Evolutionary conservation across 345 rosid genomes (phyloP).

Genomic region (Corchorus capsularis): DNA sequence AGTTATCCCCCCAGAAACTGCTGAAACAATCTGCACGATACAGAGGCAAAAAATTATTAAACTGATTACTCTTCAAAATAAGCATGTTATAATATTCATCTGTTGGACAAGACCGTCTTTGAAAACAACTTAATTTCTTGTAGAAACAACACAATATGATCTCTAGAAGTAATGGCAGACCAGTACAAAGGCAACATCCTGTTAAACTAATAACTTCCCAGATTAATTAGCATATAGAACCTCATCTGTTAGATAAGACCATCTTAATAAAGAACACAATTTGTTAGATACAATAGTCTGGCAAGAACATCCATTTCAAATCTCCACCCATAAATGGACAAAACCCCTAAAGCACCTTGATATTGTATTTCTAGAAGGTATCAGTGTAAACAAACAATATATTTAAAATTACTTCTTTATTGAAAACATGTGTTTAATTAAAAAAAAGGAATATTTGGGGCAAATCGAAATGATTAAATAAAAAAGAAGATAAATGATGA

Average conservation of each 20-base stretch:
- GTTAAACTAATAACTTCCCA: not conserved
- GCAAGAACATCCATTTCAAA: not conserved
- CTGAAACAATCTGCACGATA: conserved; percentile 76
- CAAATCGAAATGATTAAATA: not conserved
- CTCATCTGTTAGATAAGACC: not conserved
- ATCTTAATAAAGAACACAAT: not conserved
- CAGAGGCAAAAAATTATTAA: conserved; percentile 13
- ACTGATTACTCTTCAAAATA: not conserved
- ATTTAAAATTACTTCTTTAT: not conserved
- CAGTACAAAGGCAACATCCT: conserved; percentile 1
- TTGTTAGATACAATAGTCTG: not conserved
- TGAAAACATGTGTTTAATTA: not conserved
- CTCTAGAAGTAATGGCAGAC: not conserved
- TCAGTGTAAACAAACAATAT: not conserved
- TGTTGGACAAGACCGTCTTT: not conserved
- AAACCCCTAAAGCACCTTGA: not conserved
- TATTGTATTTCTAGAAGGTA: not conserved
- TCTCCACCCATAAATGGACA: not conserved
- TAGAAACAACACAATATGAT: not conserved
- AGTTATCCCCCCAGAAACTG: conserved; percentile 93
- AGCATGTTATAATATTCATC: not conserved
- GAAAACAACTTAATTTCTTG: not conserved
- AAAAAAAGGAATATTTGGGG: not conserved
- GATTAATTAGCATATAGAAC: not conserved
- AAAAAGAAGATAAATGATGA: not conserved